A percentile compares a stretch with the other conserved stretches of the same genome.
Evolutionary conservation across 2,329 filamentous ascomycete genomes (phyloP).

Genomic region (Aureobasidium sp.): DNA sequence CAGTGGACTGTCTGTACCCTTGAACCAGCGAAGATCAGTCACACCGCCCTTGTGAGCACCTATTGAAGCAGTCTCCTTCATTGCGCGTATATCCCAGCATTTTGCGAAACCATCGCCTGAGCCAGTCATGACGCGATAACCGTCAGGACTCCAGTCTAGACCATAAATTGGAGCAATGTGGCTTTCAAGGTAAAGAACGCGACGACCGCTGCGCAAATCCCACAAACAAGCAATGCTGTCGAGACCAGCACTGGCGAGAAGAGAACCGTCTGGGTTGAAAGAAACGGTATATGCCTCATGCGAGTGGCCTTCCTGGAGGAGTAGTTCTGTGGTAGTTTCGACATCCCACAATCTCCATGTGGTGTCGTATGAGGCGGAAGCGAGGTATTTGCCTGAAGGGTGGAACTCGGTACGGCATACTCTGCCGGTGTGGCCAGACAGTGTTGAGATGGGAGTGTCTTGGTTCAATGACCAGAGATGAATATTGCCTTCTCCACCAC

Average conservation of each 20-base stretch:
- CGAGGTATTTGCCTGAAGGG: slow-evolving; percentile 79
- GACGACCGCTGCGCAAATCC: slow-evolving; percentile 87
- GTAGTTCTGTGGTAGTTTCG: slow-evolving; percentile 69
- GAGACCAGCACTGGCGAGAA: slow-evolving; percentile 83
- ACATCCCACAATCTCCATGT: slow-evolving; percentile 98
- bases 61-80: slow-evolving; percentile 72
- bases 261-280: slow-evolving; percentile 85
- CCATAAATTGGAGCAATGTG: slow-evolving; percentile 91
- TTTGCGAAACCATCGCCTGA: slow-evolving; percentile 94
- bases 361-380: slow-evolving; percentile 90
- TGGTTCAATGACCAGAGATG: slow-evolving; percentile 84
- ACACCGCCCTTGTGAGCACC: slow-evolving; percentile 89
- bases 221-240: slow-evolving; percentile 94
- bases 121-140: slow-evolving; percentile 84
- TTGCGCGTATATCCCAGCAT: slow-evolving; percentile 93
- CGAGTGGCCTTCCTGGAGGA: slow-evolving; percentile 90
- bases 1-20: slow-evolving; percentile 68
- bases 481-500: slow-evolving; percentile 79
- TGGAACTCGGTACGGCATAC: slow-evolving; percentile 94
- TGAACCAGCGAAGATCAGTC: slow-evolving; percentile 89
- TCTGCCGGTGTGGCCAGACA: slow-evolving; percentile 75
- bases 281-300: slow-evolving; percentile 83
- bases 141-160: slow-evolving; percentile 85
- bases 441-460: slow-evolving; percentile 73
- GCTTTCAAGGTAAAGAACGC: slow-evolving; percentile 90